Percentiles rank a stretch among this genome's conserved stretches.
phyloP scores from a whole-genome alignment of 805 yeast species.

The Alloascoidea africana region DNA sequence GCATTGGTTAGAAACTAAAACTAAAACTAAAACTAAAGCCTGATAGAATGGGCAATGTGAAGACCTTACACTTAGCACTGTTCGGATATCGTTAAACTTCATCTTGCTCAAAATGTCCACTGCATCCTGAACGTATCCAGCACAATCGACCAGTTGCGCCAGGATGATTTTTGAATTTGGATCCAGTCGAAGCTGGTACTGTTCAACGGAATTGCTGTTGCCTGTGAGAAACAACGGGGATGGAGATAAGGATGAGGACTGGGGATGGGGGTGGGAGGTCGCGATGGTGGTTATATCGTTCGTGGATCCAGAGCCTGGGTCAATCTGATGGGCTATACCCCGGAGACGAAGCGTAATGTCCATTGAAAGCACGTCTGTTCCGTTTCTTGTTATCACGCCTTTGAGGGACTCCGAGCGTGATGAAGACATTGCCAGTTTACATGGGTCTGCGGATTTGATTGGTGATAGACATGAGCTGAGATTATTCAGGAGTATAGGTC shows the following conservation, averaged over 20 bases:
- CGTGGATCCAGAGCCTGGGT: no score
- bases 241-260: no score
- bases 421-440: background rate
- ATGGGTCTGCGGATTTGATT: background rate
- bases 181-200: background rate
- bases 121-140: background rate
- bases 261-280: no score
- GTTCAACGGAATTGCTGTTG: no score
- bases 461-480: background rate
- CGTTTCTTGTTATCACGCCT: background rate
- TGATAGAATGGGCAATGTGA: background rate
- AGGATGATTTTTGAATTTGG: background rate
- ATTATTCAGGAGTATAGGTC: background rate
- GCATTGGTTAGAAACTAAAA: background rate
- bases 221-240: no score
- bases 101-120: background rate
- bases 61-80: background rate
- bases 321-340: no score
- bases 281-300: no score
- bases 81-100: background rate
- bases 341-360: background rate
- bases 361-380: background rate
- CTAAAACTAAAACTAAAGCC: no score
- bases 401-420: background rate
- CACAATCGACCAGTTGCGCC: constrained; percentile 1